Base-by-base conservation (phyloP, 768 basidiomycete genomes). In the Dioszegia hungarica region DNA sequence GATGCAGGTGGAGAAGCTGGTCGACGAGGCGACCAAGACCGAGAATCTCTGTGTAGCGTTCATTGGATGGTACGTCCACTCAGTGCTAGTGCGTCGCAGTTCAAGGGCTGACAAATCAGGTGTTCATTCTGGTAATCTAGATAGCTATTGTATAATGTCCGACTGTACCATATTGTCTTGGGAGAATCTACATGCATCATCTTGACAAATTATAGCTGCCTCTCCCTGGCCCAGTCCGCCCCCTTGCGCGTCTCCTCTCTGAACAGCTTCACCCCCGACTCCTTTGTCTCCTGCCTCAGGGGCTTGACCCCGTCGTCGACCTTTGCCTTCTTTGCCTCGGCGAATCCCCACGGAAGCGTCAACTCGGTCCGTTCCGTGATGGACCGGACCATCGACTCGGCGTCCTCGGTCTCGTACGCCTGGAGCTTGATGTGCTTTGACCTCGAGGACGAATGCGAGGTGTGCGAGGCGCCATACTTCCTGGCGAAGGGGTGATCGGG, bases 21-120 rank as follows among this genome's bases (percentile, higher is more conserved):
- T 99, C 61, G 82, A 86, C 61, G 90, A 98, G 75, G 90, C 95
- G 4, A 95, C 89, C 3, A 86, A 89, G 14, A 75, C 97, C 40
- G 93, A 97, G 76, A 95, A 98, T 74, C 83, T 98, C 1, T 95
- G 91, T 74, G 93, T 94, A 74, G 92, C 90, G 70, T 95, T 94
- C 80, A 89, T 90, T 60, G 92, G 92, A 75, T 94, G 91, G 92
- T 87, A 67, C 51, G 83, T 74, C 27, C 20, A 3, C 10, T n/a
- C n/a, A n/a, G 6, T 12, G 17, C 20, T 28, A 14, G 12, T 17
- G 24, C 14, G 14, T 14, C 14, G 31, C 31, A 33, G 31, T 33
- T 9, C 14, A 29, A 54, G 2, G 2, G 39, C 53, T 45, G 53
- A 45, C 19, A 2, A 6, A 44, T 3, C 53, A 54, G 53, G 54